Percentiles rank a stretch among this genome's conserved stretches.
These are phyloP conservation scores for Quercus lobata DNA, from an alignment of 331 rosid species.

Conservation along the genomic window DNA sequence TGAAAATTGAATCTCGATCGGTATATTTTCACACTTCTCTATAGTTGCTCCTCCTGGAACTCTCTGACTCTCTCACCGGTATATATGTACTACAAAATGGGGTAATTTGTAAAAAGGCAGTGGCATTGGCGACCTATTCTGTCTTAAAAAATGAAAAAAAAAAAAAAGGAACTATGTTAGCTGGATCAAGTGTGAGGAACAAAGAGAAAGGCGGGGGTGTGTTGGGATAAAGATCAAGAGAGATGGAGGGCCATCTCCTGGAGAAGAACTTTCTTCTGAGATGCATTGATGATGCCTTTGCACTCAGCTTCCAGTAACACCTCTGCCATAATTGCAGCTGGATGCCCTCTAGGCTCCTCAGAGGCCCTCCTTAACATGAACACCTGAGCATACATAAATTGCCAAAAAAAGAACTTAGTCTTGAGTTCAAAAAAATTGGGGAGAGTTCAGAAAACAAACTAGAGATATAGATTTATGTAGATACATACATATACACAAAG, in stretches of 20 bases:
- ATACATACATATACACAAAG: too few relatives aligned
- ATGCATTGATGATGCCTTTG: constrained; percentile 63
- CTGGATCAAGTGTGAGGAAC: neutral
- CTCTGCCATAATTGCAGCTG: constrained; percentile 70
- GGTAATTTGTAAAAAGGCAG: constrained; percentile 15
- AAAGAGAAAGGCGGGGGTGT: neutral
- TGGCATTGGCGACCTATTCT: neutral
- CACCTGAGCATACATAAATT: constrained; percentile 29
- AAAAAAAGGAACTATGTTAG: neutral
- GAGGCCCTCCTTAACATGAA: constrained; percentile 76
- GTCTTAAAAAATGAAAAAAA: neutral
- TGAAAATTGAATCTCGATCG: neutral
- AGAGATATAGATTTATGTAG: neutral
- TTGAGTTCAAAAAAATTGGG: neutral
- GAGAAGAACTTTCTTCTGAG: constrained; percentile 59
- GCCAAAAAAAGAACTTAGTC: neutral
- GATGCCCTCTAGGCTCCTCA: constrained; percentile 73
- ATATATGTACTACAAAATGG: constrained; percentile 18
- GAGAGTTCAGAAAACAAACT: neutral
- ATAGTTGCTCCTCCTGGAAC: neutral
- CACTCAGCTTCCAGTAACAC: constrained; percentile 70
- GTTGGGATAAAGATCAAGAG: constrained; percentile 26
- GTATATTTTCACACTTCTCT: neutral
- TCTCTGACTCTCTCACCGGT: neutral
- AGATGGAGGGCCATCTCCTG: constrained; percentile 65